These are phyloP conservation scores for Boletus subparvulus DNA, from an alignment of 768 basidiomycete species.

Conservation along the genomic window DNA sequence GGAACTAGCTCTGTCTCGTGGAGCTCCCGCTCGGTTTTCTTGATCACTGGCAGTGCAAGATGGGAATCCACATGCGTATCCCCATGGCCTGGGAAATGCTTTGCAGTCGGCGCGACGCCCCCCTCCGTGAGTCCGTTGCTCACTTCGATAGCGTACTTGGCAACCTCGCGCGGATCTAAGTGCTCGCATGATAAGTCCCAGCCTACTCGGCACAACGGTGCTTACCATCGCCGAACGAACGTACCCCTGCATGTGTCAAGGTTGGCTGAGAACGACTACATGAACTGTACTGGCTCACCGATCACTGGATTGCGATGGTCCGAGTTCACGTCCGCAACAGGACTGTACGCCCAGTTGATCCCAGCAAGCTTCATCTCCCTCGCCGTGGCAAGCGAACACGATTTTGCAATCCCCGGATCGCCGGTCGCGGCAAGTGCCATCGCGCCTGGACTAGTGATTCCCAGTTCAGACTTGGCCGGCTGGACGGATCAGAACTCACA, in stretches of 20 bases:
- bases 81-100: conserved; percentile 76
- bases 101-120: conserved; percentile 59
- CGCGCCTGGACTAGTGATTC: conserved; percentile 57
- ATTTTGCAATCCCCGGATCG: conserved; percentile 44
- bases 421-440: conserved; percentile 66
- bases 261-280: neutral
- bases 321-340: conserved; percentile 73
- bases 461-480: neutral
- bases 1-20: conserved; percentile 54
- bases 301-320: conserved; percentile 71
- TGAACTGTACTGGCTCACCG: conserved; percentile 38
- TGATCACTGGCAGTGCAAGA: conserved; percentile 60
- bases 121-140: conserved; percentile 46
- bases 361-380: conserved; percentile 58
- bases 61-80: conserved; percentile 74
- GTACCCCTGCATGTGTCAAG: conserved; percentile 45
- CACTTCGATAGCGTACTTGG: conserved; percentile 47
- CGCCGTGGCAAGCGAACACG: conserved; percentile 50
- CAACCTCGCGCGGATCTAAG: conserved; percentile 55
- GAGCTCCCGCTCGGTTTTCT: conserved; percentile 46
- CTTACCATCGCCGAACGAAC: conserved; percentile 69
- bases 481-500: conserved; percentile 43
- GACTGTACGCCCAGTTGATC: conserved; percentile 71
- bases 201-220: neutral
- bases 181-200: neutral